Evolutionary conservation across 768 basidiomycete species (phyloP).

Genomic region (Suillus placidus): DNA sequence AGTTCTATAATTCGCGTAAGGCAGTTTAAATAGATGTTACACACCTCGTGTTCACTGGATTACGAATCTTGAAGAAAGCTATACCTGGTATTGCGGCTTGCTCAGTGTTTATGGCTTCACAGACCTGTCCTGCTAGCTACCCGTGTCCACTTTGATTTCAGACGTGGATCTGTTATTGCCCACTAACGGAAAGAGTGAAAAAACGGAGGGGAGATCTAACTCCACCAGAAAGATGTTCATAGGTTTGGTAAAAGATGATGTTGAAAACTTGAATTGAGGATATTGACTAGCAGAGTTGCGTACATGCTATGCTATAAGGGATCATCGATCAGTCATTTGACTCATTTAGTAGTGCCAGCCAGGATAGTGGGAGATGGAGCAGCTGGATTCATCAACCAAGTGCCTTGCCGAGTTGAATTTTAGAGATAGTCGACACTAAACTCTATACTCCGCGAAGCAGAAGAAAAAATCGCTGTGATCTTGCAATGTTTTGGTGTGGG

Average conservation of each 20-base stretch:
- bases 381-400: neutral
- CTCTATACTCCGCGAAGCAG: neutral
- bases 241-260: neutral
- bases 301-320: neutral
- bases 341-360: no score
- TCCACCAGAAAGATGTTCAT: neutral
- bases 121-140: neutral
- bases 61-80: neutral
- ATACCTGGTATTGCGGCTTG: neutral
- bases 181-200: neutral
- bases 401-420: neutral
- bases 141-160: neutral
- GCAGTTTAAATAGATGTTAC: slow-evolving; percentile 5
- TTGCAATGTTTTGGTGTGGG: neutral
- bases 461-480: neutral
- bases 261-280: neutral
- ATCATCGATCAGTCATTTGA: no score
- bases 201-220: neutral
- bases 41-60: slow-evolving; percentile 3
- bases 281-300: neutral
- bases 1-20: slow-evolving; percentile 2
- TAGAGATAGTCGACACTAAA: neutral
- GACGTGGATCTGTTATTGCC: neutral
- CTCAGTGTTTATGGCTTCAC: neutral
- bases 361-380: neutral